Evolutionary conservation across 257 asterid species (phyloP), one percentile per base, ranked within the genome.

Genomic region (Agastache rugosa): DNA sequence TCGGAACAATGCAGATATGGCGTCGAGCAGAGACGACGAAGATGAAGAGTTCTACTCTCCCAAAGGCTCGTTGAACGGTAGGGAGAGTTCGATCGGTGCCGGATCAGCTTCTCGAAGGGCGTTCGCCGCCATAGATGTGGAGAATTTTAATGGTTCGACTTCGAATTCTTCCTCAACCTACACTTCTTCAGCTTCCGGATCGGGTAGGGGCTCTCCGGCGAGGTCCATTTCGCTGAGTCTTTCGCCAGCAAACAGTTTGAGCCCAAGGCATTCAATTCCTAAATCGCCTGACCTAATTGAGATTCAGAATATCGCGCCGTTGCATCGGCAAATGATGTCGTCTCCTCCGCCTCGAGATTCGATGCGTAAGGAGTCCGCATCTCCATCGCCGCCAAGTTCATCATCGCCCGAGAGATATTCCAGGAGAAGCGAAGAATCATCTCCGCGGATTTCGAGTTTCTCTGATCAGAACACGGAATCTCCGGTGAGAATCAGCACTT

Each of bases 31-130:
- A 73, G 90, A 82, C 6, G 96, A 88, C 1, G 96, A 85, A 8
- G 90, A 76, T 12, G 98, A 93, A 6, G 96, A 86, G 84, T 95
- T 92, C 75, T 95, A 92, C 83, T 89, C 97, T 22, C 98, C 99
- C 4, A 89, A 80, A 72, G 98, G 91, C 63, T 92, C 96, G 81
- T 63, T 87, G 27, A 86, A 81, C 22, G 96, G 91, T 50, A 80
- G 92, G 65, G 93, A 84, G 60, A 93, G 95, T 71, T 87, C 92
- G 20, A 76, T 87, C 37, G 95, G 83, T 17, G 78, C 84, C 67
- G 96, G 89, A 86, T 95, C 99, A 59, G 88, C 85, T 41, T 90
- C 98, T 3, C 75, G 96, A 75, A 85, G 96, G 63, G 90, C 75
- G 20, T 90, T 89, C 50, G 83, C 89, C 5, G 83, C 90, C 37